Evolutionary conservation across 345 rosid species (phyloP).

Genomic region (Durio zibethinus): DNA sequence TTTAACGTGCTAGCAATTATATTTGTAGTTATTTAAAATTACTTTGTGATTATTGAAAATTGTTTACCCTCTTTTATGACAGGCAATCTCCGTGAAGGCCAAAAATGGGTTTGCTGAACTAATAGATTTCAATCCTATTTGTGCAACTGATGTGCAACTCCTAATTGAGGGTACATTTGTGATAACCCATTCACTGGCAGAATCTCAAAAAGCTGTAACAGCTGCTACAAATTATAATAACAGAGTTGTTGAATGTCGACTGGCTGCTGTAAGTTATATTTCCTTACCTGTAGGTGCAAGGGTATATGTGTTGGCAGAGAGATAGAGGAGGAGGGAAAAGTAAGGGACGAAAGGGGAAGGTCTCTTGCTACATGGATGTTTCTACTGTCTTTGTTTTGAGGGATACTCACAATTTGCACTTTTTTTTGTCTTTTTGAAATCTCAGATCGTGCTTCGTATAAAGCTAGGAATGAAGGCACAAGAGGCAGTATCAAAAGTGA

Average conservation of each 20-base stretch:
- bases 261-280: constrained; percentile 72
- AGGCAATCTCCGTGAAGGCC: constrained; percentile 99
- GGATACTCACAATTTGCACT: constrained; percentile 4
- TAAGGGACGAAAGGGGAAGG: no score
- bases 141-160: constrained; percentile 93
- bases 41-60: not conserved
- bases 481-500: constrained; percentile 65
- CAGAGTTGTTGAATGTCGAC: constrained; percentile 93
- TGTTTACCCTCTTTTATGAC: constrained; percentile 14
- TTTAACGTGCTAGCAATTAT: not conserved
- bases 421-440: constrained; percentile 20
- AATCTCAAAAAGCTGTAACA: constrained; percentile 94
- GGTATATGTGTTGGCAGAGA: not conserved
- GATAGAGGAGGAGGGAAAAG: not conserved
- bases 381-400: not conserved
- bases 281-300: not conserved
- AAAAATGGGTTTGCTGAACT: constrained; percentile 96
- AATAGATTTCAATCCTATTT: constrained; percentile 96
- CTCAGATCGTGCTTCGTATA: constrained; percentile 80
- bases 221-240: constrained; percentile 95
- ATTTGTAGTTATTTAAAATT: not conserved
- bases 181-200: constrained; percentile 91
- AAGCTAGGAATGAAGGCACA: constrained; percentile 81
- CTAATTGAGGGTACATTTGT: constrained; percentile 95
- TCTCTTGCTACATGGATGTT: not conserved